Evolutionary conservation across 2,329 filamentous ascomycete species (phyloP).

Genomic region (Aspergillus pseudoterreus): DNA sequence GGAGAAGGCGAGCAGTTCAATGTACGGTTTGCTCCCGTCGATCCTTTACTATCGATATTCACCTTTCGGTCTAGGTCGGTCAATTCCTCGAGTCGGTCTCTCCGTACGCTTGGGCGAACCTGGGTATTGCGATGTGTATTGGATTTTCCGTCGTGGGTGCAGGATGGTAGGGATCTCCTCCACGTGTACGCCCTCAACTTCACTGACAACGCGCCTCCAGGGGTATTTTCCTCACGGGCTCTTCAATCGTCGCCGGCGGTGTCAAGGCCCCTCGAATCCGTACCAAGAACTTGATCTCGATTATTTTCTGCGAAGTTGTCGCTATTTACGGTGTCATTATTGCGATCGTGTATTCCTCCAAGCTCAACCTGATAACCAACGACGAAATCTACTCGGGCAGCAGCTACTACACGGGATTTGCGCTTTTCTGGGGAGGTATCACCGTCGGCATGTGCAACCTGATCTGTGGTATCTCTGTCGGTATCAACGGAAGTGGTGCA

Average conservation of each 20-base stretch:
- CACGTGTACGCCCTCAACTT: neutral
- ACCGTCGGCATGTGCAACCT: slow-evolving; percentile 95
- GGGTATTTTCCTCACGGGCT: slow-evolving; percentile 98
- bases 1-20: slow-evolving; percentile 95
- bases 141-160: slow-evolving; percentile 94
- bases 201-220: slow-evolving; percentile 47
- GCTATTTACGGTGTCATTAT: slow-evolving; percentile 99
- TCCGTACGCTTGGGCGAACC: slow-evolving; percentile 86
- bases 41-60: slow-evolving; percentile 12
- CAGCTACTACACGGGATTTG: slow-evolving; percentile 92
- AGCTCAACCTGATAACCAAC: slow-evolving; percentile 65
- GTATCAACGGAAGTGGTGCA: slow-evolving; percentile 96
- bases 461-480: slow-evolving; percentile 92
- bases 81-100: slow-evolving; percentile 92
- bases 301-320: slow-evolving; percentile 99
- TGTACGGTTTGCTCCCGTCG: slow-evolving; percentile 48
- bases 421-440: slow-evolving; percentile 91
- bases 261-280: slow-evolving; percentile 96
- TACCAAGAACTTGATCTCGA: slow-evolving; percentile 99
- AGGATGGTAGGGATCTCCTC: slow-evolving; percentile 66
- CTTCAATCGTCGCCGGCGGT: slow-evolving; percentile 93
- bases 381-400: slow-evolving; percentile 67
- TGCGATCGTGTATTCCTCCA: slow-evolving; percentile 95
- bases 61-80: slow-evolving; percentile 61
- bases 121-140: slow-evolving; percentile 92